Base-by-base conservation (phyloP, 169 alveolate species). In the Plasmodium vivax region DNA sequence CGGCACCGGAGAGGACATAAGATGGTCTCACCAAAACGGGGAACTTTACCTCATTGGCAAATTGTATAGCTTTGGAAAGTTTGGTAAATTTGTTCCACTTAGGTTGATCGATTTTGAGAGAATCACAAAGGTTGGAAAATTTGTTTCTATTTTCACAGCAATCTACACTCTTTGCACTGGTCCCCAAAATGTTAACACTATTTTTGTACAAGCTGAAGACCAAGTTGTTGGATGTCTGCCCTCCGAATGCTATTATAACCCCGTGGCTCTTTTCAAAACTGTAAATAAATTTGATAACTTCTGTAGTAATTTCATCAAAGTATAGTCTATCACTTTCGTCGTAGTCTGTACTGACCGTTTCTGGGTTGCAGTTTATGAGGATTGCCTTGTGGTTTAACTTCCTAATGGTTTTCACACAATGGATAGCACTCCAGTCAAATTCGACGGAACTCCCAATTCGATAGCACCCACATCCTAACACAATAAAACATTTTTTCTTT, bases 11-110 rank as follows among this genome's bases (percentile, higher is more conserved):
- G 81, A 98, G 94, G 54, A 98, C 99, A 88, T 98, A 98, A 30
- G 99, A 98, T 9, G 99, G 99, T 38, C 99, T 93, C 83, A 97
- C 99, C 85, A 98, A 93, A 9, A 98, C 99, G 7, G 99, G 99
- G 85, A 95, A 98, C 38, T 87, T 75, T 19, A 88, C 96, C 88
- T 93, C 92, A 51, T 85, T 93, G 45, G 97, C 94, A 94, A 96
- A 96, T 71, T 85, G 94, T 30, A 82, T 83, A 36, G 98, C 97
- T 30, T 93, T 93, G 5, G 96, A 95, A 30, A 97, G 82, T 41
- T 91, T 95, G 23, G 97, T 95, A 92, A 98, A 98, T 90, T 96
- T 97, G 41, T 96, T 97, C 99, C 99, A 98, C 38, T 95, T 93
- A 0, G 99, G 99, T 94, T 98, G 99, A 90, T 98, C 99, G 43